Conservation (phyloP, 345 rosid species). For the Citrus trifoliata region DNA sequence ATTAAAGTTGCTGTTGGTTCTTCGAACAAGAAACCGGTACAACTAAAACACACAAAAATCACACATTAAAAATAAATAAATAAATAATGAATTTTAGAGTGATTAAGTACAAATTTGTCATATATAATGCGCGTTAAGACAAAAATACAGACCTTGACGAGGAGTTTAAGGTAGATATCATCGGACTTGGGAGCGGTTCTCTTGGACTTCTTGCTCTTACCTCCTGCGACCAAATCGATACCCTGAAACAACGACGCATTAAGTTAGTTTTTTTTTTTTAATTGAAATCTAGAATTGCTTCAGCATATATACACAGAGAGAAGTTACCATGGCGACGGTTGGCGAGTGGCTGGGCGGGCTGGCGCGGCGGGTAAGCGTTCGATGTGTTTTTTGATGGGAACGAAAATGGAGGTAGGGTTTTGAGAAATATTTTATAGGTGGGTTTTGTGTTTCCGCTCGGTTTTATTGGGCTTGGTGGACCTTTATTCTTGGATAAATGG, state of each 20-base stretch:
- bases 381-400: background rate
- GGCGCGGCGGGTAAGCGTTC: conserved; percentile 1
- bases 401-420: conserved; percentile 45
- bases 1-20: conserved; percentile 88
- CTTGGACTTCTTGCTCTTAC: conserved; percentile 90
- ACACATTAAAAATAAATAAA: background rate
- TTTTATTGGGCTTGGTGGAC: background rate
- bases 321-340: conserved; percentile 37
- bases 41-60: conserved; percentile 32
- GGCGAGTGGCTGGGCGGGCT: background rate
- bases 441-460: background rate
- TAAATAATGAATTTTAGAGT: background rate
- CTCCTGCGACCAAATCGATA: conserved; percentile 90
- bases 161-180: conserved; percentile 92
- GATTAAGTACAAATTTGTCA: background rate
- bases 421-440: conserved; percentile 13
- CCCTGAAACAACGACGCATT: conserved; percentile 49
- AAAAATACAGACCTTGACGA: conserved; percentile 60
- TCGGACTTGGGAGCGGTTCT: conserved; percentile 87
- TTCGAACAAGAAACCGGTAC: conserved; percentile 83
- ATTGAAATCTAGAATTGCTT: background rate
- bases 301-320: background rate
- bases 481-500: background rate
- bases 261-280: too few relatives aligned
- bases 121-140: background rate